Evolutionary conservation across 441 rosid genomes (phyloP).

Genomic region (Cnidoscolus chayamansa): DNA sequence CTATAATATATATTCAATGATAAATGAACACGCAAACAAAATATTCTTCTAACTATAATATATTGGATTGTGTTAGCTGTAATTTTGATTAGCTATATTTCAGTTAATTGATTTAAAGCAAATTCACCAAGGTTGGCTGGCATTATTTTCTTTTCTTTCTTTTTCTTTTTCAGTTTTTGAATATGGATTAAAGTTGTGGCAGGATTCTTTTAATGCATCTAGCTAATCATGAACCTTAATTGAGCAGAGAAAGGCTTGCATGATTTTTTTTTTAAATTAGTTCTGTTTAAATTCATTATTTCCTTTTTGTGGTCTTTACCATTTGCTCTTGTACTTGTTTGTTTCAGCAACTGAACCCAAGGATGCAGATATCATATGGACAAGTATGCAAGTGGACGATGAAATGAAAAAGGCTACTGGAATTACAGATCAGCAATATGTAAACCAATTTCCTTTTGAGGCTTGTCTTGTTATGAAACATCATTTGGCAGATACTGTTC

Average conservation of each 20-base stretch:
- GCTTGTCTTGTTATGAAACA: conserved; percentile 97
- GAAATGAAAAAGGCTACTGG: conserved; percentile 67
- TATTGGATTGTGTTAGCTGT: neutral
- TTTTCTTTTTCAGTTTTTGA: too few species aligned
- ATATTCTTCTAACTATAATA: neutral
- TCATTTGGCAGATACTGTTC: conserved; percentile 91
- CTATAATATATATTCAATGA: neutral
- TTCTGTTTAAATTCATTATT: neutral
- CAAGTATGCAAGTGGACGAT: conserved; percentile 79
- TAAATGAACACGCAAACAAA: neutral
- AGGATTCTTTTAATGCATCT: neutral
- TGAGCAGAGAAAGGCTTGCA: neutral
- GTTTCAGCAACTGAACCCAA: conserved; percentile 65
- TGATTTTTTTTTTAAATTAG: neutral
- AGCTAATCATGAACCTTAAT: neutral
- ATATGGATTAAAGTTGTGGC: neutral
- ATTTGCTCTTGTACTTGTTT: conserved; percentile 12
- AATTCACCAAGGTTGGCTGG: neutral
- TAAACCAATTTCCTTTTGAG: conserved; percentile 91
- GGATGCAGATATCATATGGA: conserved; percentile 91
- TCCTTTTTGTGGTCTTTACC: conserved; percentile 5
- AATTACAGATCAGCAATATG: conserved; percentile 64
- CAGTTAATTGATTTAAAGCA: neutral
- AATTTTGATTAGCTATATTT: neutral
- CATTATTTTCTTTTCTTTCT: neutral